A percentile compares a stretch with the other conserved stretches of the same genome.
Conservation (phyloP, 2,329 filamentous ascomycete species). For the Verticillium longisporum region DNA sequence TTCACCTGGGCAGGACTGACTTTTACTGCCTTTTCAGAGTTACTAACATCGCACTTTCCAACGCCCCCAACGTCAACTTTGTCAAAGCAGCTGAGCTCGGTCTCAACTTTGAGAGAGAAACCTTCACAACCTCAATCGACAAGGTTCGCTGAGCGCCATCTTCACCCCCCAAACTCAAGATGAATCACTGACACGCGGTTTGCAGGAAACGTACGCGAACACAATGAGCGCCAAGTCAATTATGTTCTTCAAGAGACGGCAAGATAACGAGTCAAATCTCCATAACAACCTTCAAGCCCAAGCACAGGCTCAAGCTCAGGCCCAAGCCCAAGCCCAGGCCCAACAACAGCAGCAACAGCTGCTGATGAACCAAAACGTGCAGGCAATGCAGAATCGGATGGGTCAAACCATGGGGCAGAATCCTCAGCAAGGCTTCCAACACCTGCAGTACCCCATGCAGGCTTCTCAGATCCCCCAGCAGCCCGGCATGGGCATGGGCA, state of each 20-base stretch:
- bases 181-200: conserved; percentile 11
- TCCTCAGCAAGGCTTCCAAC: conserved; percentile 48
- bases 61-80: conserved; percentile 28
- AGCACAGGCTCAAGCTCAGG: conserved; percentile 31
- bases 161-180: not conserved
- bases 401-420: conserved; percentile 42
- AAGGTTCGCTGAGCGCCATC: conserved; percentile 31
- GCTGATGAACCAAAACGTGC: conserved; percentile 42
- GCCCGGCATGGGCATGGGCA: conserved; percentile 29
- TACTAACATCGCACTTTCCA: conserved; percentile 43
- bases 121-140: conserved; percentile 36
- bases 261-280: conserved; percentile 40
- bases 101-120: conserved; percentile 39
- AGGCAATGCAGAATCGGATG: conserved; percentile 40
- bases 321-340: conserved; percentile 25
- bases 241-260: conserved; percentile 44
- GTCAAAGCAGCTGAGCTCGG: conserved; percentile 33
- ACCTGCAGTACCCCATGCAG: conserved; percentile 54
- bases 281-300: conserved; percentile 41
- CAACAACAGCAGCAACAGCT: conserved; percentile 32
- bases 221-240: conserved; percentile 36
- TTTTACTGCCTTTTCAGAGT: conserved; percentile 29
- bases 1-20: conserved; percentile 7
- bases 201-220: conserved; percentile 43
- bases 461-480: conserved; percentile 44